A percentile compares a stretch with the other conserved stretches of the same genome.
Evolutionary conservation across 345 rosid species (phyloP).

Genomic region (Dipteronia dyeriana): DNA sequence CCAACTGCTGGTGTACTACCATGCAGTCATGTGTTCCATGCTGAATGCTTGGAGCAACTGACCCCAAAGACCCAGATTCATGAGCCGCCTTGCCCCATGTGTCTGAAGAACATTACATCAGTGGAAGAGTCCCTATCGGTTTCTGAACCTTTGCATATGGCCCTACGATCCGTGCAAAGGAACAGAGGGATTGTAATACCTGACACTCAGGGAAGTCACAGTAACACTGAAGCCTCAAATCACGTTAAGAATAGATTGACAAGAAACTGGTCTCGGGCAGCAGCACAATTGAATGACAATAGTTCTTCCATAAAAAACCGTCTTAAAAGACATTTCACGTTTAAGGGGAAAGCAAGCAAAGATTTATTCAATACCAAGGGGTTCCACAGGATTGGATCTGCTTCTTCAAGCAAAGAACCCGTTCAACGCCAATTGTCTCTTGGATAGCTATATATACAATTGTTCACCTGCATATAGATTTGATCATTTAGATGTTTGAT

Average conservation of each 20-base stretch:
- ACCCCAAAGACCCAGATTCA: constrained; percentile 62
- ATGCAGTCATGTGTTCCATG: constrained; percentile 84
- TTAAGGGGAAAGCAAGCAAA: constrained; percentile 38
- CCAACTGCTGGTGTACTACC: constrained; percentile 78
- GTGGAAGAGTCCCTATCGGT: constrained; percentile 45
- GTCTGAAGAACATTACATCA: constrained; percentile 51
- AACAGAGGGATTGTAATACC: constrained; percentile 47
- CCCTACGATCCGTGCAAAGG: constrained; percentile 61
- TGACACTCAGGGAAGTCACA: constrained; percentile 38
- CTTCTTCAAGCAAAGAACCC: constrained; percentile 30
- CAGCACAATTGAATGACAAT: constrained; percentile 24
- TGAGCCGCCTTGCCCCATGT: constrained; percentile 77
- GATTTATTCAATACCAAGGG: constrained; percentile 29
- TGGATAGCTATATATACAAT: constrained; percentile 26
- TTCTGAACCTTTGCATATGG: constrained; percentile 68
- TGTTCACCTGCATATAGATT: constrained; percentile 22
- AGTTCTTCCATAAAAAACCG: constrained; percentile 47
- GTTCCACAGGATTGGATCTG: constrained; percentile 36
- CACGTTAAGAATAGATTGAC: constrained; percentile 39
- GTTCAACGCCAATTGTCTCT: constrained; percentile 21
- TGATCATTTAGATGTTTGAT: constrained; percentile 23
- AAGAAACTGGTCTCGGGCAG: constrained; percentile 38
- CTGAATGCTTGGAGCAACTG: constrained; percentile 86
- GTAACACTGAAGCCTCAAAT: constrained; percentile 31
- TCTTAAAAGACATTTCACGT: constrained; percentile 51